These are phyloP conservation scores for Hypholoma sublateritium DNA, from an alignment of 768 basidiomycete genomes.

Conservation along the genomic window DNA sequence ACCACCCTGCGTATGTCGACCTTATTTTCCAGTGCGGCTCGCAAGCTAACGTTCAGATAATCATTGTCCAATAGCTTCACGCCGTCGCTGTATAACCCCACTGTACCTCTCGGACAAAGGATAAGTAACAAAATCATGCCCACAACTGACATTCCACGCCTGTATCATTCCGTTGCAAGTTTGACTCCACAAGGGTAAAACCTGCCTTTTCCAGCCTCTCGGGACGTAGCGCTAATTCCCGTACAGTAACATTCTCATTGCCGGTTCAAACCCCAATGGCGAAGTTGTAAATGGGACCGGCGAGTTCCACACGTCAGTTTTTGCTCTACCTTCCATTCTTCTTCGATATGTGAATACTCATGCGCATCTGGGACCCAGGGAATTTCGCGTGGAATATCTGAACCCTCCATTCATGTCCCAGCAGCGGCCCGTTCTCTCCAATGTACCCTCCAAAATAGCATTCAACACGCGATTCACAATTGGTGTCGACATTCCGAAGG, in stretches of 20 bases:
- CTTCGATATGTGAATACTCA: constrained; percentile 14
- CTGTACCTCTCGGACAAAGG: constrained; percentile 36
- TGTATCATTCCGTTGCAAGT: constrained; percentile 63
- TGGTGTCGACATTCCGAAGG: constrained; percentile 28
- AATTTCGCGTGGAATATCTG: constrained; percentile 43
- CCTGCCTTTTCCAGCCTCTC: background rate
- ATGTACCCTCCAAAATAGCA: constrained; percentile 34
- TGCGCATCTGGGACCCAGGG: constrained; percentile 21
- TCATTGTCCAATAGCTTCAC: constrained; percentile 23
- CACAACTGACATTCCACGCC: constrained; percentile 41
- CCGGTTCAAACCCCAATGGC: constrained; percentile 48
- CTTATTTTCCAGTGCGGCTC: background rate
- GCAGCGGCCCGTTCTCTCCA: constrained; percentile 31
- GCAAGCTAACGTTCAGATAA: background rate
- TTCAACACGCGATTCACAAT: constrained; percentile 37
- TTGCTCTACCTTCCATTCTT: background rate
- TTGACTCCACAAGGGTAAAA: constrained; percentile 45
- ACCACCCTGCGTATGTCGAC: constrained; percentile 26
- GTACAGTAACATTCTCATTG: constrained; percentile 28
- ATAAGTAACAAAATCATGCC: constrained; percentile 45
- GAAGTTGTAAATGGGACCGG: constrained; percentile 24
- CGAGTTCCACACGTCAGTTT: constrained; percentile 24
- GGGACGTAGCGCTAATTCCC: background rate
- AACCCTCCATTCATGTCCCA: constrained; percentile 42
- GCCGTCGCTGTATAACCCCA: constrained; percentile 48